Evolutionary conservation across 139 green algal genomes (phyloP).

Genomic region (Desmodesmus armatus): DNA sequence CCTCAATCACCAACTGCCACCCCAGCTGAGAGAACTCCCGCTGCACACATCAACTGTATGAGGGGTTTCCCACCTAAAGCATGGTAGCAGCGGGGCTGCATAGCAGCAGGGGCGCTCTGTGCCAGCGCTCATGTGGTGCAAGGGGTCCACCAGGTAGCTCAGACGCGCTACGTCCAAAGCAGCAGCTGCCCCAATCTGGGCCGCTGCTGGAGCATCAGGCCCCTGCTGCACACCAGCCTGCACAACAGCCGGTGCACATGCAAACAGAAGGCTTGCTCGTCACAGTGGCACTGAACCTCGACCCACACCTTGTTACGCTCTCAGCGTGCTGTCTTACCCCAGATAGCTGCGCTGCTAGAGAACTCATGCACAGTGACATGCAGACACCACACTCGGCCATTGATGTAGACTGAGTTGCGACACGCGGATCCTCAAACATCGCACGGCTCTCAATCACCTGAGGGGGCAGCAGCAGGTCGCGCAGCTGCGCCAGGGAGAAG

Average conservation of each 20-base stretch:
- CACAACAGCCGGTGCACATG: no score
- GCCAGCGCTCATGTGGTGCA: constrained; percentile 48
- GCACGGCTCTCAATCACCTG: no score
- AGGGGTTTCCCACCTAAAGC: background rate
- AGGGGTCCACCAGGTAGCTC: constrained; percentile 54
- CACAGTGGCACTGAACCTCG: no score
- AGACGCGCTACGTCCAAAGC: constrained; percentile 49
- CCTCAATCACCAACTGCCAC: background rate
- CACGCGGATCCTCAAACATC: no score
- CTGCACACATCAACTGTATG: background rate
- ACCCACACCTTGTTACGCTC: background rate
- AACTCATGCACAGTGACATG: no score
- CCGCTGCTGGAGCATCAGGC: background rate
- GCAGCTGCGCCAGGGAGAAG: constrained; percentile 51
- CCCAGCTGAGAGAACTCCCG: no score
- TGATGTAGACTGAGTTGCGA: no score
- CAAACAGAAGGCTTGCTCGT: no score
- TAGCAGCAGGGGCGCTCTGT: constrained; percentile 40
- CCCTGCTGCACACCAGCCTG: background rate
- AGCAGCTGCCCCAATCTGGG: background rate
- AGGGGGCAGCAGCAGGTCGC: background rate
- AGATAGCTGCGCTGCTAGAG: no score
- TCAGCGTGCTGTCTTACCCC: no score
- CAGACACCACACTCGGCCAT: no score
- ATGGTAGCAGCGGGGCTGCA: constrained; percentile 30